A percentile compares a stretch with the other conserved stretches of the same genome.
Conservation (phyloP, 441 rosid species). For the Eutrema salsugineum region DNA sequence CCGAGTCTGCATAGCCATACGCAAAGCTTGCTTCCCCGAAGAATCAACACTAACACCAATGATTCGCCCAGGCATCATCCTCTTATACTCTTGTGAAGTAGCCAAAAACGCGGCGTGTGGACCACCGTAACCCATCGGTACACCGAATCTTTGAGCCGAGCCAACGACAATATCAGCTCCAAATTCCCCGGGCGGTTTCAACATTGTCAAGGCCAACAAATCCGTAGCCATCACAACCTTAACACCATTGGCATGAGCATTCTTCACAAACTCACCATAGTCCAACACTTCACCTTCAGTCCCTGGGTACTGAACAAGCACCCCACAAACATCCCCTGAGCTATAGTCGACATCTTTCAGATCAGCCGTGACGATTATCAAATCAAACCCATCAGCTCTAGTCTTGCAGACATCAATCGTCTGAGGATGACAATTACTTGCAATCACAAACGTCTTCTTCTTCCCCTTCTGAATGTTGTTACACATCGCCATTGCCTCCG, state of each 20-base stretch:
- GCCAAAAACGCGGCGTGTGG: conserved; percentile 94
- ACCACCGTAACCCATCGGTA: conserved; percentile 93
- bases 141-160: conserved; percentile 89
- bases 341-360: conserved; percentile 69
- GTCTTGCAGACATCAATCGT: conserved; percentile 92
- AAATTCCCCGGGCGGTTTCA: conserved; percentile 93
- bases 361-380: conserved; percentile 63
- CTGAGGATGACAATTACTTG: conserved; percentile 83
- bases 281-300: conserved; percentile 95
- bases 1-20: conserved; percentile 98
- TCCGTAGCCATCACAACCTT: conserved; percentile 95
- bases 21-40: conserved; percentile 79
- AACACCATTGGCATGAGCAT: conserved; percentile 83
- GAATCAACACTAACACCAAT: conserved; percentile 80
- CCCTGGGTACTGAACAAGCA: conserved; percentile 91
- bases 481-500: conserved; percentile 99
- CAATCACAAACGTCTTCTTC: conserved; percentile 84
- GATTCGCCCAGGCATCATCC: conserved; percentile 97
- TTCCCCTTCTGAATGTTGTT: conserved; percentile 79
- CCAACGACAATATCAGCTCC: conserved; percentile 88
- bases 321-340: conserved; percentile 89
- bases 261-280: conserved; percentile 73
- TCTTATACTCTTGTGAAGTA: conserved; percentile 93
- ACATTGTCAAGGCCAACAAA: conserved; percentile 79
- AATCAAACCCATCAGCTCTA: conserved; percentile 79